Evolutionary conservation across 495 filamentous ascomycete species (phyloP), one percentile per base, ranked within the genome.

Genomic region (Aspergillus conjunctus): DNA sequence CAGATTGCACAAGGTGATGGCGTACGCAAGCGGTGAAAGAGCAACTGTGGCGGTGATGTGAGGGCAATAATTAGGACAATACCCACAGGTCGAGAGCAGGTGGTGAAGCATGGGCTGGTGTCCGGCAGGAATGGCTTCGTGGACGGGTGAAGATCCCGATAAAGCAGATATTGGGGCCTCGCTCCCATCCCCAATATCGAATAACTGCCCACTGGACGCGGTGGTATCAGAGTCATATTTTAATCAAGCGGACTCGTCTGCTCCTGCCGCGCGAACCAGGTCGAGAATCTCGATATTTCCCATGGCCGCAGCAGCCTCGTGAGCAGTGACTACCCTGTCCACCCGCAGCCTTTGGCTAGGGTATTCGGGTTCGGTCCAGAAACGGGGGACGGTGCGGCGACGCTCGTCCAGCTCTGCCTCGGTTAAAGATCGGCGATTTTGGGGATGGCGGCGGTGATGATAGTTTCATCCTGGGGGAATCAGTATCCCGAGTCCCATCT

Each of bases 341-440:
- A 54, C 41, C 33, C 65, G 32, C 11, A 61, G 9, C 7, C 61
- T 14, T 30, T 60, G 57, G 4, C 57, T 57, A 4, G 54, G 65
- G 17, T 64, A 30, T 49, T 64, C 51, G n/a, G 61, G 62, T 31
- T 64, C 65, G 2, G 61, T 64, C 65, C 65, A 67, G 32, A 67
- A 67, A 12, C 54, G 53, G 11, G 61, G 50, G 48, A 67, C 64
- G 14, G 56, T 20, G 5, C 8, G 12, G 26, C 62, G 58, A 1
- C 65, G 53, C 45, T 67, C 65, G 34, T 58, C 62, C 15, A 67
- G 22, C 49, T 67, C 62, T 1, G 39, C 44, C 20, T 64, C 17
- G 0, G 61, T 67, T 54, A 67, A 33, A n/a, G n/a, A n/a, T n/a
- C n/a, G n/a, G n/a, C n/a, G n/a, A n/a, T n/a, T n/a, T n/a, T n/a